A percentile compares a stretch with the other conserved stretches of the same genome.
These are phyloP conservation scores for Tubosaeta sp. DNA, from an alignment of 768 basidiomycete species.

Conservation along the genomic window DNA sequence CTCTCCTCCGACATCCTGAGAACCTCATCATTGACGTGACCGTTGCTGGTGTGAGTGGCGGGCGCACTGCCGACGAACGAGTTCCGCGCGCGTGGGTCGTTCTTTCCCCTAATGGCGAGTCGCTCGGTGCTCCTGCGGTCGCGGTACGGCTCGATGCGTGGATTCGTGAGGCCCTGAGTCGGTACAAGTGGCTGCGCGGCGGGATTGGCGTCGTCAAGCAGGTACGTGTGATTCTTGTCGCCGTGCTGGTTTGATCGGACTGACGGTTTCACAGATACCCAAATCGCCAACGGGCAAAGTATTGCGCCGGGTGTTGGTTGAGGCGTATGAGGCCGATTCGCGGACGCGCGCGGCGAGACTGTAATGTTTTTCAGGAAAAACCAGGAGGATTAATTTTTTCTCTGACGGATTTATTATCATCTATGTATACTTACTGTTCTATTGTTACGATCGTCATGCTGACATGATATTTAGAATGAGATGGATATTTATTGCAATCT, in stretches of 20 bases:
- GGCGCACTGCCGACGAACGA: slow-evolving; percentile 66
- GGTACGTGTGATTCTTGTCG: slow-evolving; percentile 38
- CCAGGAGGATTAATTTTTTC: background rate
- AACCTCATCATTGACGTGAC: slow-evolving; percentile 59
- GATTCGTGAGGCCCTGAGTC: slow-evolving; percentile 60
- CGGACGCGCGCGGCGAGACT: slow-evolving; percentile 22
- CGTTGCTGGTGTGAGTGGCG: slow-evolving; percentile 73
- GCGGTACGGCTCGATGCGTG: slow-evolving; percentile 52
- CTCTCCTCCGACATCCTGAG: slow-evolving; percentile 57
- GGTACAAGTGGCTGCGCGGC: slow-evolving; percentile 73
- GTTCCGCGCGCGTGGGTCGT: slow-evolving; percentile 79
- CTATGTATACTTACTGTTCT: background rate
- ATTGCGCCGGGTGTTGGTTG: slow-evolving; percentile 57
- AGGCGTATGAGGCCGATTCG: slow-evolving; percentile 43
- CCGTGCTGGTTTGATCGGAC: background rate
- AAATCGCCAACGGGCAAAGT: slow-evolving; percentile 74
- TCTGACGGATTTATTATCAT: background rate
- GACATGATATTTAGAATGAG: background rate
- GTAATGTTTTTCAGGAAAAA: slow-evolving; percentile 8
- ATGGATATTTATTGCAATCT: background rate
- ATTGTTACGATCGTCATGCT: background rate
- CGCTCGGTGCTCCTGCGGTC: slow-evolving; percentile 39
- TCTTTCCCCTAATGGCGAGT: slow-evolving; percentile 51
- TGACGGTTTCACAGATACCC: slow-evolving; percentile 47
- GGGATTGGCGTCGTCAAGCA: slow-evolving; percentile 62